Evolutionary conservation across 2,329 filamentous ascomycete species (phyloP).

Genomic region (Sphaerostilbella broomeana): DNA sequence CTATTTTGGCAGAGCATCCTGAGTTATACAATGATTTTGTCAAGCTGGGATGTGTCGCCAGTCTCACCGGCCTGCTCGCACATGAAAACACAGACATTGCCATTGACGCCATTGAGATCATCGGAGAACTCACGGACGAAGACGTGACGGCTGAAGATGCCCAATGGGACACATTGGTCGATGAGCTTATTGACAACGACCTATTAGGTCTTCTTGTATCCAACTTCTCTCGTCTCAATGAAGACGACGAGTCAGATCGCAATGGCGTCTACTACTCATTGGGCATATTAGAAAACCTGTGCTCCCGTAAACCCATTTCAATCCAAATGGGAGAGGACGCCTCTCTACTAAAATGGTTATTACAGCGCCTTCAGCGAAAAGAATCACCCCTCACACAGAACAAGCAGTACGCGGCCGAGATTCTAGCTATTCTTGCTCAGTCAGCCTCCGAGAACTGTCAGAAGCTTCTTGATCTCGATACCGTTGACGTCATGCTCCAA

Average conservation of each 20-base stretch:
- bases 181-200: slow-evolving; percentile 60
- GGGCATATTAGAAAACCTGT: slow-evolving; percentile 76
- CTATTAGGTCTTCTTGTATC: slow-evolving; percentile 67
- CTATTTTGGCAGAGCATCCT: slow-evolving; percentile 79
- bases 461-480: slow-evolving; percentile 58
- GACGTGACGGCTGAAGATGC: slow-evolving; percentile 75
- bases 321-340: slow-evolving; percentile 66
- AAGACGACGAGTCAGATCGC: slow-evolving; percentile 64
- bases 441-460: slow-evolving; percentile 59
- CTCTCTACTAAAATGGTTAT: slow-evolving; percentile 67
- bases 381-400: slow-evolving; percentile 75
- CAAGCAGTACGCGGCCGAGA: slow-evolving; percentile 89
- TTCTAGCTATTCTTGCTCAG: slow-evolving; percentile 83
- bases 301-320: slow-evolving; percentile 61
- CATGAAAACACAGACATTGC: slow-evolving; percentile 98
- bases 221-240: slow-evolving; percentile 74
- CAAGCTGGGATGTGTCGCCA: slow-evolving; percentile 63
- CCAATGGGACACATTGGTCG: slow-evolving; percentile 74
- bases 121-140: slow-evolving; percentile 88
- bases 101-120: slow-evolving; percentile 81
- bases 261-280: slow-evolving; percentile 83
- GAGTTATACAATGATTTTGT: slow-evolving; percentile 77
- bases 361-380: slow-evolving; percentile 62
- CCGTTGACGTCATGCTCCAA: slow-evolving; percentile 74
- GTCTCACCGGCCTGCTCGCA: slow-evolving; percentile 72